Conservation (phyloP, 768 basidiomycete genomes). For the Mycena vitilis region DNA sequence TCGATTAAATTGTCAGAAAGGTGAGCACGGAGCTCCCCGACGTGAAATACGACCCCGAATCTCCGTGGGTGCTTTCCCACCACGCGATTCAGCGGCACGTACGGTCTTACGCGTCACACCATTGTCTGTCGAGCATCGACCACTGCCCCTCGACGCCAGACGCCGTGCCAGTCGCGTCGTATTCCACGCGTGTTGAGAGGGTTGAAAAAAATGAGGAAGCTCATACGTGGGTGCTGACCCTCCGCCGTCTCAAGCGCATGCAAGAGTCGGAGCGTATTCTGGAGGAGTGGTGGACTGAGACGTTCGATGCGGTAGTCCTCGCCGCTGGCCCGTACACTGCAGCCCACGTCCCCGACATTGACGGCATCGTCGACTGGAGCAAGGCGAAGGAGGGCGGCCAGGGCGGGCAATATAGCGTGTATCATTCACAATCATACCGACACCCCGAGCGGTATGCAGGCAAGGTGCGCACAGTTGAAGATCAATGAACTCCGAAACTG, state of each 20-base stretch:
- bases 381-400: slow-evolving; percentile 20
- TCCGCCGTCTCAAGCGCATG: slow-evolving; percentile 24
- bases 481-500: neutral
- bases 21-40: slow-evolving; percentile 30
- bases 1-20: neutral
- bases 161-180: slow-evolving; percentile 13
- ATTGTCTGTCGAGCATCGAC: slow-evolving; percentile 23
- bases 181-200: slow-evolving; percentile 28
- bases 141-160: slow-evolving; percentile 9
- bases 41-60: slow-evolving; percentile 20
- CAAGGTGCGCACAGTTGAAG: slow-evolving; percentile 36
- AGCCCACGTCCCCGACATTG: slow-evolving; percentile 28
- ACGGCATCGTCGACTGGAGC: slow-evolving; percentile 32
- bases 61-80: slow-evolving; percentile 21
- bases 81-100: slow-evolving; percentile 26
- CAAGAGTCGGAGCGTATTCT: slow-evolving; percentile 22
- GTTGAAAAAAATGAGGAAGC: slow-evolving; percentile 18
- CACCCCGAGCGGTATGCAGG: slow-evolving; percentile 25
- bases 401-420: slow-evolving; percentile 13
- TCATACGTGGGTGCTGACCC: slow-evolving; percentile 28
- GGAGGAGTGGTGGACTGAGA: slow-evolving; percentile 31
- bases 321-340: slow-evolving; percentile 17
- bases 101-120: slow-evolving; percentile 27
- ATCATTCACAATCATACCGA: slow-evolving; percentile 28
- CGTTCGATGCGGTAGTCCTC: slow-evolving; percentile 27